Base-by-base conservation (phyloP, 106 monocot species). In the Phalaenopsis equestris region DNA sequence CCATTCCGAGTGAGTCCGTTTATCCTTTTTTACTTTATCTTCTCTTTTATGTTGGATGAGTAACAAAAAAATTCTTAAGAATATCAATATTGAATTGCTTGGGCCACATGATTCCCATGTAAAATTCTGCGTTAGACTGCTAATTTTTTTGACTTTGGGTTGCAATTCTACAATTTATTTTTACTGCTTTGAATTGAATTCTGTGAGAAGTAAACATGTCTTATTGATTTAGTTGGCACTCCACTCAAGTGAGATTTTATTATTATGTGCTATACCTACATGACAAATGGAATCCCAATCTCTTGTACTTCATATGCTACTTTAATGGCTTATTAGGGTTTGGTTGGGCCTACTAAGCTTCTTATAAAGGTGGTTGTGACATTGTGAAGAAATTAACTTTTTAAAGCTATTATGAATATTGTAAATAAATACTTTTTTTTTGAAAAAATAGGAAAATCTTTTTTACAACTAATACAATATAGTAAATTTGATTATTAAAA, bases 1-100 rank as follows among this genome's bases (percentile, higher is more conserved):
- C 98, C 94, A 77, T 89, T 90, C 77, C 90, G 82, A 67, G 98
- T 93, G 81, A 88, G 89, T 77, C 43, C 73, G 75, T 42, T 36
- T 16, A 43, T 45, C 19, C 39, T 43, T 74, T 45, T 72, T 11
- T 61, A 55, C 77, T 77, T 36, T 79, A 47, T 83, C 7, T 8
- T 43, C 5, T 10, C 42, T 76, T 7, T 55, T n/a, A 8, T 23
- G 49, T 49, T 76, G 3, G 41, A 41, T 10, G 41, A 73, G 0
- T 41, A 9, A 45, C 43, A 37, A 42, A 43, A 43, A 42, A 45
- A 74, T 74, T 0, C 43, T 19, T n/a, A 74, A 21, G 5, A 74
- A 18, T 74, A 43, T 45, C 38, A 70, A 39, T 39, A 30, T 2
- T 39, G 38, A 12, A 70, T 70, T 38, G 38, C 39, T 70, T 15